phyloP scores from a whole-genome alignment of 1,139 yeast genomes.

The Saccharomycopsis hybrid region DNA sequence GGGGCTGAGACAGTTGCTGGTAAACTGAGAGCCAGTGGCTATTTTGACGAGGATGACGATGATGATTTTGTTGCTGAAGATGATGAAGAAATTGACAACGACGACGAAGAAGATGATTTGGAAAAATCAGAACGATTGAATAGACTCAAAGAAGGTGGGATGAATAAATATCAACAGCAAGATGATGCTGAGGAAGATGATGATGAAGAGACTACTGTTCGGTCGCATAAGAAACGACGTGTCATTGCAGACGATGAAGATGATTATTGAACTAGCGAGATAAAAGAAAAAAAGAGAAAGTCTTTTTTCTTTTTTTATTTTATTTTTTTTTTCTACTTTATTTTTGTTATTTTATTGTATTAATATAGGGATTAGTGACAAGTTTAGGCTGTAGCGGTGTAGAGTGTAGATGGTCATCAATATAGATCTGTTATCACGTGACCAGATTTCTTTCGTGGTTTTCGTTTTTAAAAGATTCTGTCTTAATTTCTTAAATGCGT shows the following conservation, averaged over 20 bases:
- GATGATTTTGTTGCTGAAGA: constrained; percentile 43
- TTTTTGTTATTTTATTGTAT: too few relatives aligned
- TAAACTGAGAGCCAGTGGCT: constrained; percentile 31
- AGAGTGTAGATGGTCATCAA: too few relatives aligned
- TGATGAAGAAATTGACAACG: constrained; percentile 32
- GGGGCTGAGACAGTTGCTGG: constrained; percentile 31
- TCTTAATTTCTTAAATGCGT: too few relatives aligned
- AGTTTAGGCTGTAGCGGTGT: too few relatives aligned
- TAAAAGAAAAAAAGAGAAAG: too few relatives aligned
- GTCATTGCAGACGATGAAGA: constrained; percentile 60
- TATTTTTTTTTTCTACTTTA: background rate
- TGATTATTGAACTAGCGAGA: constrained; percentile 32
- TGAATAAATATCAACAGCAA: constrained; percentile 29
- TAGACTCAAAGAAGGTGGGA: constrained; percentile 52
- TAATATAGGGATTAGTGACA: too few relatives aligned
- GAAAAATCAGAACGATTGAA: constrained; percentile 61
- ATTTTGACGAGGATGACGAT: constrained; percentile 49
- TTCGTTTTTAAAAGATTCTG: too few relatives aligned
- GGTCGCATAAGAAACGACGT: constrained; percentile 39
- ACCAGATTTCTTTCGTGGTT: too few relatives aligned
- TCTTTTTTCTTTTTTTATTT: too few relatives aligned
- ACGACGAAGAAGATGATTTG: constrained; percentile 41
- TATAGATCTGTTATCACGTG: too few relatives aligned
- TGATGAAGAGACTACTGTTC: constrained; percentile 23
- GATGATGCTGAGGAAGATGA: constrained; percentile 34